Conservation (phyloP, 1,284 basidiomycete species). For the Earliella scabrosa region DNA sequence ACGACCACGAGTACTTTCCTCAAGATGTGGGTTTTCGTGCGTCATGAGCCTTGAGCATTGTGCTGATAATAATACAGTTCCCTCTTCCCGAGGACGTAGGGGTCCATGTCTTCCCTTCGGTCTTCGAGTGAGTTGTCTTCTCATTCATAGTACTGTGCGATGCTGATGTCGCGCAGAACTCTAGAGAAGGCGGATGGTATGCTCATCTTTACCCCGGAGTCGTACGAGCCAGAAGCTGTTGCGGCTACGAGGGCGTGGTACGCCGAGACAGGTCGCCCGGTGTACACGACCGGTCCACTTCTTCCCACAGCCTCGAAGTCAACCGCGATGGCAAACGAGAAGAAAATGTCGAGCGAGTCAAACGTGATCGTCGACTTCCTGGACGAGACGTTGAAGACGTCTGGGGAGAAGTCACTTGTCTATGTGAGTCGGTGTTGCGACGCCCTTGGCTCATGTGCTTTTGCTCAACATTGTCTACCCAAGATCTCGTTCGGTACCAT, state of each 20-base stretch:
- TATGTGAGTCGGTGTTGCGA: constrained; percentile 24
- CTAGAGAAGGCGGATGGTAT: constrained; percentile 19
- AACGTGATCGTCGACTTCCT: constrained; percentile 25
- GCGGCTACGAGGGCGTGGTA: constrained; percentile 20
- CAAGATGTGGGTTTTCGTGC: constrained; percentile 20
- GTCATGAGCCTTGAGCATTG: constrained; percentile 3
- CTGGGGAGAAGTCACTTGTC: constrained; percentile 26
- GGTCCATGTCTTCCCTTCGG: constrained; percentile 2
- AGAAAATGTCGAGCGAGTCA: constrained; percentile 14
- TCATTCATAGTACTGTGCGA: neutral
- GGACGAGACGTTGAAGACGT: constrained; percentile 14
- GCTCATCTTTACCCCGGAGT: constrained; percentile 22
- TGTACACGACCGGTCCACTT: constrained; percentile 21
- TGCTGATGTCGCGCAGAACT: constrained; percentile 2
- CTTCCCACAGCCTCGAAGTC: constrained; percentile 11
- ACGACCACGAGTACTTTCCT: constrained; percentile 28
- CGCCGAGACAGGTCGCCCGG: constrained; percentile 16
- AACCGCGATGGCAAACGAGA: constrained; percentile 13
- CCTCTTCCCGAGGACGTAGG: neutral
- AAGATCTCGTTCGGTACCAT: constrained; percentile 26
- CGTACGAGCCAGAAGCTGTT: constrained; percentile 24
- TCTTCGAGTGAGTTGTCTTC: constrained; percentile 22
- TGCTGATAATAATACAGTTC: neutral
- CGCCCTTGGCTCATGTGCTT: neutral
- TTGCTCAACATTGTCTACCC: no score